phyloP scores from a whole-genome alignment of 345 rosid species.

The Ceriops zippeliana region DNA sequence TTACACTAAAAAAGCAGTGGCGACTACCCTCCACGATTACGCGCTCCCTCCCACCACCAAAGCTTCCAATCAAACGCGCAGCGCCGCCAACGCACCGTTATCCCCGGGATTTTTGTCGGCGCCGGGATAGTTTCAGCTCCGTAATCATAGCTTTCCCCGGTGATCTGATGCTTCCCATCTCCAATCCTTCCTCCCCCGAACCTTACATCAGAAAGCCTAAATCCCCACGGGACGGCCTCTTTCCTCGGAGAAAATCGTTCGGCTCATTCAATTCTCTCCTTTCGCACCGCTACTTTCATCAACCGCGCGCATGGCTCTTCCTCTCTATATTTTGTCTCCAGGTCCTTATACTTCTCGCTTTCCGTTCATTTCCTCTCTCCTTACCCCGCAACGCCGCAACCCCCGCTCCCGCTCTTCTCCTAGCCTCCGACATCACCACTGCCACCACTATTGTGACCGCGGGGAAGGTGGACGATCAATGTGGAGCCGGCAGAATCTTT shows the following conservation, averaged over 20 bases:
- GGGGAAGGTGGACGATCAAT: constrained; percentile 27
- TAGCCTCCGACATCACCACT: not conserved
- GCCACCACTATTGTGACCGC: constrained; percentile 3
- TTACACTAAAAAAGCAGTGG: no score
- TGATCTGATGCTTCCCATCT: constrained; percentile 47
- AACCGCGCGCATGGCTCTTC: constrained; percentile 58
- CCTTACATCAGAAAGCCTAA: constrained; percentile 34
- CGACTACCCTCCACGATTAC: no score
- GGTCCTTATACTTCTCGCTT: constrained; percentile 49
- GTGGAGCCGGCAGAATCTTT: constrained; percentile 57
- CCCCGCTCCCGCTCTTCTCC: not conserved
- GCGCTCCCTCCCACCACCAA: not conserved
- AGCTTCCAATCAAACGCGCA: not conserved
- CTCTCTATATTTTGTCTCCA: constrained; percentile 55
- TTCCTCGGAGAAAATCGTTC: constrained; percentile 39
- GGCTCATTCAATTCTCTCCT: constrained; percentile 33
- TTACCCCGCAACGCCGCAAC: constrained; percentile 18
- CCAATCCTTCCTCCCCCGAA: constrained; percentile 45
- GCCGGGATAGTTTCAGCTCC: constrained; percentile 8
- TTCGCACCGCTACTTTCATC: constrained; percentile 30
- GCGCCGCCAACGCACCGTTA: not conserved
- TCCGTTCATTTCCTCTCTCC: constrained; percentile 50
- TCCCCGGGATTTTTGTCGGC: constrained; percentile 22
- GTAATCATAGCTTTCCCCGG: not conserved
- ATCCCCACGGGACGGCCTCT: constrained; percentile 17